Percentiles rank a stretch among this genome's conserved stretches.
phyloP scores from a whole-genome alignment of 371 early-diverging fungal genomes.

The Apophysomyces trapeziformis region DNA sequence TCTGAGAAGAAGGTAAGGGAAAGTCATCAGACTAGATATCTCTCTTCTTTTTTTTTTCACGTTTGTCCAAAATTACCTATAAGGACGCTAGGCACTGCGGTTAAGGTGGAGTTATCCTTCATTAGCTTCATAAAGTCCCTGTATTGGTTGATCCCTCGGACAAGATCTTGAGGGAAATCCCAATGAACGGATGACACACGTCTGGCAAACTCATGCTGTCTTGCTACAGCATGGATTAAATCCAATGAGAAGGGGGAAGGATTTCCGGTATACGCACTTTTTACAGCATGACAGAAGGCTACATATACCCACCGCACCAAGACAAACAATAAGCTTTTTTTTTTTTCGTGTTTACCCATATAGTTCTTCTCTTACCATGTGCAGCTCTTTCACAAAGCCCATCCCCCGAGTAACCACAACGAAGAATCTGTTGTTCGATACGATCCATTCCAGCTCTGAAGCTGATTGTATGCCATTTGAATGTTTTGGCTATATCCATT shows the following conservation, averaged over 20 bases:
- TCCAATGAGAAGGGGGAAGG: conserved; percentile 25
- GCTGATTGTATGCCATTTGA: too few relatives aligned
- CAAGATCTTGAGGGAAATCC: conserved; percentile 13
- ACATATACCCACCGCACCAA: background rate
- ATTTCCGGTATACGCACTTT: conserved; percentile 19
- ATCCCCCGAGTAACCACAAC: too few relatives aligned
- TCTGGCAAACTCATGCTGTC: conserved; percentile 39
- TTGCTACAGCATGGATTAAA: conserved; percentile 36
- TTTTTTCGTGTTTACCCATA: too few relatives aligned
- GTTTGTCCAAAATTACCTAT: conserved; percentile 21
- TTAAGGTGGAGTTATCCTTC: conserved; percentile 19
- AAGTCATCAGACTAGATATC: too few relatives aligned
- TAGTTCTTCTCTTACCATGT: too few relatives aligned
- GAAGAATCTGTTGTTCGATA: too few relatives aligned
- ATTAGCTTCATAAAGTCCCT: conserved; percentile 25
- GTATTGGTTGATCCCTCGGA: conserved; percentile 21
- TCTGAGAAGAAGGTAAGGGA: background rate
- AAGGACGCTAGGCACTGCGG: conserved; percentile 42
- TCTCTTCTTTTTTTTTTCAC: too few relatives aligned
- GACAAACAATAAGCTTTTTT: too few relatives aligned
- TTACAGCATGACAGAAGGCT: conserved; percentile 4
- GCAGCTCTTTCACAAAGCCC: too few relatives aligned
- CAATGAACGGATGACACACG: conserved; percentile 17
- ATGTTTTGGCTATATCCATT: too few relatives aligned
- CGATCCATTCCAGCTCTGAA: too few relatives aligned